A percentile compares a stretch with the other conserved stretches of the same genome.
Conservation (phyloP, 371 early-diverging fungal genomes). For the Saksenaea vasiformis region DNA sequence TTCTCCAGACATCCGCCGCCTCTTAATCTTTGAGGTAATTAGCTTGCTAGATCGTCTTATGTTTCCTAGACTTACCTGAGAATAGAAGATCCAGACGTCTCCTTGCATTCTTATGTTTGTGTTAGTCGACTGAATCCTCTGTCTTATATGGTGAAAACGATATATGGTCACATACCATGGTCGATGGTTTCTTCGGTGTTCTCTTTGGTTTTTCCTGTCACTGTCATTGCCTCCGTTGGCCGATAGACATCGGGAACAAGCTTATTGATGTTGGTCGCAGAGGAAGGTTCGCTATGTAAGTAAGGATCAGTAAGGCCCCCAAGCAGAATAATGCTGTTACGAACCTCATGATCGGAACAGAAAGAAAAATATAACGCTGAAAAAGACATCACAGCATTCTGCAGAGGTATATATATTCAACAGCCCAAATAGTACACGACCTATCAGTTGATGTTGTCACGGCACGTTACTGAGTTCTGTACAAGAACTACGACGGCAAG, state of each 20-base stretch:
- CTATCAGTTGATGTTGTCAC: neutral
- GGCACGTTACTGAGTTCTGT: neutral
- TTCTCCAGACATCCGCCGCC: slow-evolving; percentile 43
- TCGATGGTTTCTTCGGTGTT: neutral
- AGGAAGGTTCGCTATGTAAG: neutral
- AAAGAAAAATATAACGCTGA: neutral
- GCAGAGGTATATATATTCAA: neutral
- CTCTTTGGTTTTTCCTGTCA: no score
- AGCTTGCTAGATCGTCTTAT: neutral
- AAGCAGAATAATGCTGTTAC: neutral
- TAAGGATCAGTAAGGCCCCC: neutral
- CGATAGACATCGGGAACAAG: neutral
- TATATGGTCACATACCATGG: no score
- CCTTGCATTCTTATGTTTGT: neutral
- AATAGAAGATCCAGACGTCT: neutral
- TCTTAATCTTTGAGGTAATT: slow-evolving; percentile 18
- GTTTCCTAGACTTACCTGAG: neutral
- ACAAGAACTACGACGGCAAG: no score
- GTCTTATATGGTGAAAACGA: no score
- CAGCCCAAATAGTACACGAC: neutral
- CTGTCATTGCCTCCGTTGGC: neutral
- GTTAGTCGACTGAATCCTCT: no score
- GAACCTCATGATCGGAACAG: neutral
- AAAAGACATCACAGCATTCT: neutral
- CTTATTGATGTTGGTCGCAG: neutral